A percentile compares a stretch with the other conserved stretches of the same genome.
These are phyloP conservation scores for Rehmannia glutinosa DNA, from an alignment of 257 asterid genomes.

Conservation along the genomic window DNA sequence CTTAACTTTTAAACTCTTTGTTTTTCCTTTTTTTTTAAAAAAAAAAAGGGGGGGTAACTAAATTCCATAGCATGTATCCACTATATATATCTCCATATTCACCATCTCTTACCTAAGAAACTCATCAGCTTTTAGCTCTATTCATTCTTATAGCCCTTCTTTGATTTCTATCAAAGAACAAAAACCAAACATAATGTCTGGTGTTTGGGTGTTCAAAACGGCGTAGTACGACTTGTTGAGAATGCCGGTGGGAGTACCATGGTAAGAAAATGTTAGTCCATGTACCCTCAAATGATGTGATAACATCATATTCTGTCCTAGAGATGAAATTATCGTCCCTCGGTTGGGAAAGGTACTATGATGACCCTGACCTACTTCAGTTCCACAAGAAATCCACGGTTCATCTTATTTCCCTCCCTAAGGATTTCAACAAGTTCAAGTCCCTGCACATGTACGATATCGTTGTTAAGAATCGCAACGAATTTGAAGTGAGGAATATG, in stretches of 20 bases:
- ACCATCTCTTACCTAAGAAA: conserved; percentile 9
- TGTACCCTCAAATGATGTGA: conserved; percentile 28
- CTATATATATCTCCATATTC: conserved; percentile 25
- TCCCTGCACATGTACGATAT: conserved; percentile 54
- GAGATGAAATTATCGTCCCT: conserved; percentile 25
- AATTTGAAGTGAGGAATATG: conserved; percentile 40
- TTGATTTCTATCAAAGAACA: background rate
- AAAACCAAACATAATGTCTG: conserved; percentile 31
- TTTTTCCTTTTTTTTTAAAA: background rate
- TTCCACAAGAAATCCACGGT: conserved; percentile 38
- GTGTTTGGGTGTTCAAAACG: conserved; percentile 58
- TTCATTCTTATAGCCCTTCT: background rate
- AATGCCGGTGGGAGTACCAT: conserved; percentile 32
- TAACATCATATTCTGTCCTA: conserved; percentile 30
- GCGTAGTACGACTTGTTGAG: conserved; percentile 43
- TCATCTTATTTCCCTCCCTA: conserved; percentile 49
- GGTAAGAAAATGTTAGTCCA: conserved; percentile 35
- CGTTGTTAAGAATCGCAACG: conserved; percentile 48
- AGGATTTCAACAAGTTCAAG: conserved; percentile 44
- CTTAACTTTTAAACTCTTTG: background rate
- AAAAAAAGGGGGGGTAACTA: background rate
- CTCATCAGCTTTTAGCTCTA: background rate
- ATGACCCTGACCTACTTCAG: conserved; percentile 41
- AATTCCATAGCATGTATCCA: conserved; percentile 17
- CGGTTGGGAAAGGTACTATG: conserved; percentile 49